phyloP scores from a whole-genome alignment of 2,329 filamentous ascomycete genomes.

The Cladosporium sp. region DNA sequence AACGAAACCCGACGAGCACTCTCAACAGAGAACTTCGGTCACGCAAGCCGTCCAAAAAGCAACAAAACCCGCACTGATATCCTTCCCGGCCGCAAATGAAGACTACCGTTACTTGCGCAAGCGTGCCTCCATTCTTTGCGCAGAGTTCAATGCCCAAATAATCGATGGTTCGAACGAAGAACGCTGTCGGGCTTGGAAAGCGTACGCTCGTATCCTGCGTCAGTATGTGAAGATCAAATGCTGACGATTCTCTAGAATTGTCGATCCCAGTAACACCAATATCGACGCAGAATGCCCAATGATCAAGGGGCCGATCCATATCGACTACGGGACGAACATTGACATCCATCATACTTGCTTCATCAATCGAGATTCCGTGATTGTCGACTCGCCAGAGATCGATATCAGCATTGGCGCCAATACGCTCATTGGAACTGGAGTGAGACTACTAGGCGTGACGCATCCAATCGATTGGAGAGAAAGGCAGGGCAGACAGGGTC shows the following conservation, averaged over 20 bases:
- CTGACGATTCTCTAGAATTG: neutral
- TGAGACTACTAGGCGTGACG: constrained; percentile 13
- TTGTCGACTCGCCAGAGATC: constrained; percentile 9
- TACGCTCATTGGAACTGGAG: constrained; percentile 11
- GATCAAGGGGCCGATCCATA: constrained; percentile 14
- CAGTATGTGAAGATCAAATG: neutral
- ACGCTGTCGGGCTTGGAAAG: constrained; percentile 14
- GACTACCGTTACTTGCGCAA: constrained; percentile 13
- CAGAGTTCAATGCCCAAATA: constrained; percentile 12
- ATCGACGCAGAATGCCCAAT: constrained; percentile 9
- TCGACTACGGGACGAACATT: constrained; percentile 18
- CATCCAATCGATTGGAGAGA: constrained; percentile 15
- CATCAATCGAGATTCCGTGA: constrained; percentile 16
- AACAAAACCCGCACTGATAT: neutral
- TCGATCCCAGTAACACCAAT: neutral
- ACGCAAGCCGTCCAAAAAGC: too few species aligned
- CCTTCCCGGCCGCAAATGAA: constrained; percentile 10
- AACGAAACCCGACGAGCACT: too few species aligned
- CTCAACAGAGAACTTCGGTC: too few species aligned
- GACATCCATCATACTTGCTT: constrained; percentile 13
- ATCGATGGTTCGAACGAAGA: constrained; percentile 3
- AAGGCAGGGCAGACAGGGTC: constrained; percentile 12
- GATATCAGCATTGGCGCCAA: constrained; percentile 12
- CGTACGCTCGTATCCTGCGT: neutral
- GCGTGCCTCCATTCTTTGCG: constrained; percentile 3